Conservation (phyloP, 2,329 filamentous ascomycete genomes). For the Hymenoscyphus fructigenus region DNA sequence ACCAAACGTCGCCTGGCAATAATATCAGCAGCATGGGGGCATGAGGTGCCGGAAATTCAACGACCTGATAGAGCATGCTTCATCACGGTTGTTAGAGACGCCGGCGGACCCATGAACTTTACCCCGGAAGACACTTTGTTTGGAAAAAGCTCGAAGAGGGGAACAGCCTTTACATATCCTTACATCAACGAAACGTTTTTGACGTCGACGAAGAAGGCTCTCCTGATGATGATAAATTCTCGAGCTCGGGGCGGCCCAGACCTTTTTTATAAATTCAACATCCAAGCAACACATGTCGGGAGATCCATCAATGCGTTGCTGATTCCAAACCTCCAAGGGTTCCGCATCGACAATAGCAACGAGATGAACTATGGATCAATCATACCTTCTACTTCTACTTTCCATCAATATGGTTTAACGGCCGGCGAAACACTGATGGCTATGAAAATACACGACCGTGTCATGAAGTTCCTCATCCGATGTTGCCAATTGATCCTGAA, state of each 20-base stretch:
- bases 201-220: neutral
- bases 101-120: too few relatives aligned
- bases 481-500: conserved; percentile 2
- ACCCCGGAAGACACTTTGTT: neutral
- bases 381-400: neutral
- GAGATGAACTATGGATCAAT: neutral
- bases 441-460: neutral
- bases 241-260: neutral
- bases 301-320: neutral
- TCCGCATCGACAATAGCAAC: neutral
- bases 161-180: neutral
- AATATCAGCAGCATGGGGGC: neutral
- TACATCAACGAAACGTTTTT: neutral
- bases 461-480: neutral
- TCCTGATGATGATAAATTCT: neutral
- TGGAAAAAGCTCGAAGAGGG: neutral
- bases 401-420: neutral
- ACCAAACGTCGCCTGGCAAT: neutral
- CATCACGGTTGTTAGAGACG: too few relatives aligned
- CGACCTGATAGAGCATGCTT: neutral
- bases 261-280: neutral
- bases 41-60: neutral
- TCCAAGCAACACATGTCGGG: neutral
- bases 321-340: neutral
- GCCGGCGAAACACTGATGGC: neutral